Percentiles rank a stretch among this genome's conserved stretches.
Evolutionary conservation across 2,329 filamentous ascomycete species (phyloP).

Genomic region (Ophiognomonia clavigignenti-juglandacearum): DNA sequence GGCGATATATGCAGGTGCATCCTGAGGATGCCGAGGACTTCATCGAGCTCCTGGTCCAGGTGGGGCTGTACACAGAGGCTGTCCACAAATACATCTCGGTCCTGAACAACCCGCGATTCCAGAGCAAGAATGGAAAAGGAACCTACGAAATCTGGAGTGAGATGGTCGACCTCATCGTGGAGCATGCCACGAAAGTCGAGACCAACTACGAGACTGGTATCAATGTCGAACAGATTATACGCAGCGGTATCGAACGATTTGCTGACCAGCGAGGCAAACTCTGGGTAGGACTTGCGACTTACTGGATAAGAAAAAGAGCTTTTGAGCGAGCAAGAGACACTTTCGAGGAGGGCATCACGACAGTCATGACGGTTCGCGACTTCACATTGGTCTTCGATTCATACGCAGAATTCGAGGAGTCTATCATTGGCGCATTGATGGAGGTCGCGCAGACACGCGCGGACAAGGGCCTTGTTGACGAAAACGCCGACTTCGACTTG

Average conservation of each 20-base stretch:
- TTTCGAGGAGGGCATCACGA: conserved; percentile 94
- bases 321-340: conserved; percentile 91
- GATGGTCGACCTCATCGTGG: conserved; percentile 91
- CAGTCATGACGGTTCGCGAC: conserved; percentile 97
- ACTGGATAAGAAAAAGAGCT: conserved; percentile 89
- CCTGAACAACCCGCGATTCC: conserved; percentile 84
- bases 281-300: conserved; percentile 91
- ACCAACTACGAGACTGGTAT: conserved; percentile 77
- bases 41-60: conserved; percentile 79
- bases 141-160: conserved; percentile 97
- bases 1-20: conserved; percentile 93
- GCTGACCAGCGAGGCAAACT: conserved; percentile 91
- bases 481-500: conserved; percentile 86
- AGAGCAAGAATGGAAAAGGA: conserved; percentile 89
- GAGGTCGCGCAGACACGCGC: conserved; percentile 76
- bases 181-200: conserved; percentile 81
- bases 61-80: conserved; percentile 83
- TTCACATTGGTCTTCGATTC: conserved; percentile 96
- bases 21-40: conserved; percentile 95
- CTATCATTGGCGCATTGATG: conserved; percentile 86
- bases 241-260: conserved; percentile 86
- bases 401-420: conserved; percentile 95
- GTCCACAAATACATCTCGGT: conserved; percentile 88
- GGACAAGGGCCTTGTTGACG: conserved; percentile 72
- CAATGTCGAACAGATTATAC: conserved; percentile 86